Conservation (phyloP, 768 basidiomycete species). For the Gloeophyllum trabeum region DNA sequence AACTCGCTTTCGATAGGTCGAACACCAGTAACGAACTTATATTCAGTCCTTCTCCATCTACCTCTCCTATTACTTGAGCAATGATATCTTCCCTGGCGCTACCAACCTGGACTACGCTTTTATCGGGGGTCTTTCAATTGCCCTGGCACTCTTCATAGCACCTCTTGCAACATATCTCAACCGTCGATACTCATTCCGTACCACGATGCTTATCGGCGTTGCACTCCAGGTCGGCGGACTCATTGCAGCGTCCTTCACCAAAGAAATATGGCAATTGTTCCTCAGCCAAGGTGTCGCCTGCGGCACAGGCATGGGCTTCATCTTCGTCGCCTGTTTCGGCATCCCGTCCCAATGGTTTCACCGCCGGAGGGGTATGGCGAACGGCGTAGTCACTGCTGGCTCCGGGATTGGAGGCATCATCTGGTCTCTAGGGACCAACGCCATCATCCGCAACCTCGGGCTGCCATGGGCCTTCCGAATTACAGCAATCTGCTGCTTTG, state of each 20-base stretch:
- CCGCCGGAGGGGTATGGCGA: background rate
- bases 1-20: background rate
- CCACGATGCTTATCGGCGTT: background rate
- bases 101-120: background rate
- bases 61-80: background rate
- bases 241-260: conserved; percentile 1
- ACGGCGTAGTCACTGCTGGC: background rate
- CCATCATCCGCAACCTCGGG: background rate
- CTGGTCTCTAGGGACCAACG: background rate
- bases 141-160: background rate
- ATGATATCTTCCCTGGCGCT: background rate
- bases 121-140: background rate
- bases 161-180: background rate
- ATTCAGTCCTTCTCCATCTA: background rate
- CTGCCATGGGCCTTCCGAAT: background rate
- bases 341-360: background rate
- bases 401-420: background rate
- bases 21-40: background rate
- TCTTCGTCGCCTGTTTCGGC: background rate
- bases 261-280: background rate
- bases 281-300: background rate
- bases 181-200: background rate
- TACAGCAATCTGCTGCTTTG: background rate
- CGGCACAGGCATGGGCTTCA: background rate
- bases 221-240: background rate